A percentile compares a stretch with the other conserved stretches of the same genome.
These are phyloP conservation scores for Discostella stelligeroides DNA, from an alignment of 108 stramenopile genomes.

Conservation along the genomic window DNA sequence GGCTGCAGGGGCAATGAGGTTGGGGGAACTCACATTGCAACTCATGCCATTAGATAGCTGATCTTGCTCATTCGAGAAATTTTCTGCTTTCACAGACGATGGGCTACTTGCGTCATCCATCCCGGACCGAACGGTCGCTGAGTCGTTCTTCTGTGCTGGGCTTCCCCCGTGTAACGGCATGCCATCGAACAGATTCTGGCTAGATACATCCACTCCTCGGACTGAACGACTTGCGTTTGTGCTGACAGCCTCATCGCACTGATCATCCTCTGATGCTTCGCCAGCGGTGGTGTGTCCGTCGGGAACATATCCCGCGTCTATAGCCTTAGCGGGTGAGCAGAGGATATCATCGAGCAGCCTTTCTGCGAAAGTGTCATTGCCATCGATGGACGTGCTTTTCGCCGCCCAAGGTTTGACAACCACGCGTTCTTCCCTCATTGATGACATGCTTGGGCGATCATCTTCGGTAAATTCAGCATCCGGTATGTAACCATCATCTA, in stretches of 20 bases:
- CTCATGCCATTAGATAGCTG: background rate
- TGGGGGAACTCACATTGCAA: background rate
- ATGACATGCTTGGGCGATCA: constrained; percentile 11
- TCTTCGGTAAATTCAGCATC: constrained; percentile 47
- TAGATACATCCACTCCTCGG: background rate
- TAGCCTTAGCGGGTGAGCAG: background rate
- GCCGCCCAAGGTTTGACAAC: background rate
- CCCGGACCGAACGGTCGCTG: constrained; percentile 6
- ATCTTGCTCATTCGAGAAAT: constrained; percentile 22
- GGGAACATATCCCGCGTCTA: constrained; percentile 34
- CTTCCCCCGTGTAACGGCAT: constrained; percentile 1
- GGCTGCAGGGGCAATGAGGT: background rate
- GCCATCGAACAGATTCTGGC: background rate
- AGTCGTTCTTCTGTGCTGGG: constrained; percentile 4
- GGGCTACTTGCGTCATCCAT: constrained; percentile 8
- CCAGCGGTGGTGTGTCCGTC: constrained; percentile 37
- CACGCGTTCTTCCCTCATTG: constrained; percentile 1
- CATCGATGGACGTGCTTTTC: constrained; percentile 23
- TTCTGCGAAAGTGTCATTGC: constrained; percentile 26
- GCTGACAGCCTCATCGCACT: background rate
- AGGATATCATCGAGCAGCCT: constrained; percentile 16
- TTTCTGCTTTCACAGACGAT: constrained; percentile 24
- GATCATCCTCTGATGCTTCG: constrained; percentile 28
- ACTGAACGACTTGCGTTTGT: background rate
- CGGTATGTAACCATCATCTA: constrained; percentile 49